Evolutionary conservation across 331 rosid species (phyloP), one percentile per base, ranked within the genome.

Genomic region (Pyracantha coccinea): DNA sequence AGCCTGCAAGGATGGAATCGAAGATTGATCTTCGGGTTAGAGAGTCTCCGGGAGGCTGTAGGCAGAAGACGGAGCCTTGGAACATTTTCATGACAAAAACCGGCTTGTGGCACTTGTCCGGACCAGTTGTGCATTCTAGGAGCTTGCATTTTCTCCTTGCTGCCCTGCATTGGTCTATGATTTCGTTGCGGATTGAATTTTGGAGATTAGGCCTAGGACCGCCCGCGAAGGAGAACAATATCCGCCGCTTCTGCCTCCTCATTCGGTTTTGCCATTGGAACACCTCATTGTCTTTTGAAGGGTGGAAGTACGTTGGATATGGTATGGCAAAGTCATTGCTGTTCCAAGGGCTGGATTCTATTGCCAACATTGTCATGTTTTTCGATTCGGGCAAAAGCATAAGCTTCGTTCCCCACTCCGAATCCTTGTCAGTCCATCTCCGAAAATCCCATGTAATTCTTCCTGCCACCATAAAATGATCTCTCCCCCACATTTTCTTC

Each of bases 381-480:
- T 66, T 84, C 0, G 83, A 20, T 66, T 81, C 86, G 4, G 88
- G 90, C 60, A 84, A 69, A 27, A 78, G 33, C 82, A 86, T 59
- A 31, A 86, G 78, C 81, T 74, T 84, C 78, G 76, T 81, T 1
- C 90, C 90, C 90, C 90, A 86, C 21, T 84, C 84, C 0, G 77
- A 74, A 14, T 83, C 79, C 29, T 67, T 45, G 2, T 77, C 77
- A 1, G 68, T 72, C 47, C 33, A 12, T 17, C 90, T 79, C 55
- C 90, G 76, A 52, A 84, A 84, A 67, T 86, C 90, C 90, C 90
- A 86, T 11, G 85, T 84, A 28, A 86, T 84, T 55, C 90, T 80
- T 66, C 90, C 90, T 2, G 83, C 90, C 12, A 86, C 80, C 23
- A 83, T 29, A 62, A 86, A 86, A 79, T 86, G 86, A 70, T 86